phyloP scores from a whole-genome alignment of 83 land plant genomes.

The Larix sibirica region DNA sequence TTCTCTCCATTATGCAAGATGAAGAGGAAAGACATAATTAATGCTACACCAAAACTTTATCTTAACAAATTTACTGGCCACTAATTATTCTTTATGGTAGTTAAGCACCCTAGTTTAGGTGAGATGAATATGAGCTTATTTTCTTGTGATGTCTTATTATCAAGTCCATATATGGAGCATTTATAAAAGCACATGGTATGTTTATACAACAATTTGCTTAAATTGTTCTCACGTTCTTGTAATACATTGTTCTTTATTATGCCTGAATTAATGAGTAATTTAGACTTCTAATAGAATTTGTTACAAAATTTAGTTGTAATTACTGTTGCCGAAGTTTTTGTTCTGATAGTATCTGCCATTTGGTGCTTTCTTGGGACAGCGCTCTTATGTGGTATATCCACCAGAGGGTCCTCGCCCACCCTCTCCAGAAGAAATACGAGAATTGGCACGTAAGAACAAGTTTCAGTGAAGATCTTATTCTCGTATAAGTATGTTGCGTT shows the following conservation, averaged over 20 bases:
- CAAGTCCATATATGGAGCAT: not conserved
- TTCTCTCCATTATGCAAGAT: too few relatives aligned
- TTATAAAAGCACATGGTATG: not conserved
- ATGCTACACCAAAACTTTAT: too few relatives aligned
- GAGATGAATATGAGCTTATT: not conserved
- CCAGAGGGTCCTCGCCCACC: slow-evolving; percentile 83
- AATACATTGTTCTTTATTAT: not conserved
- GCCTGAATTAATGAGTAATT: not conserved
- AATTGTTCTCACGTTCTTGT: not conserved
- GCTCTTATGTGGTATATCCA: slow-evolving; percentile 82
- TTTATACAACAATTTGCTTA: not conserved
- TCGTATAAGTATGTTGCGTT: not conserved
- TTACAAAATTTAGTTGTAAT: not conserved
- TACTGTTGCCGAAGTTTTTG: not conserved
- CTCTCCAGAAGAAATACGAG: slow-evolving; percentile 83
- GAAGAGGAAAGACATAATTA: too few relatives aligned
- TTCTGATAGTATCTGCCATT: not conserved
- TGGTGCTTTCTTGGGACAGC: slow-evolving; percentile 36
- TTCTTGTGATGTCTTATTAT: not conserved
- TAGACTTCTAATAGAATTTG: not conserved
- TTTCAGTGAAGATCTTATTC: not conserved
- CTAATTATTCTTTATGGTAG: too few relatives aligned
- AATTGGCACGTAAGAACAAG: slow-evolving; percentile 65
- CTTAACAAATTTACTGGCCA: too few relatives aligned
- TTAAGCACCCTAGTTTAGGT: not conserved